Evolutionary conservation across 768 basidiomycete genomes (phyloP), one percentile per base, ranked within the genome.

Genomic region (Russula virescens): DNA sequence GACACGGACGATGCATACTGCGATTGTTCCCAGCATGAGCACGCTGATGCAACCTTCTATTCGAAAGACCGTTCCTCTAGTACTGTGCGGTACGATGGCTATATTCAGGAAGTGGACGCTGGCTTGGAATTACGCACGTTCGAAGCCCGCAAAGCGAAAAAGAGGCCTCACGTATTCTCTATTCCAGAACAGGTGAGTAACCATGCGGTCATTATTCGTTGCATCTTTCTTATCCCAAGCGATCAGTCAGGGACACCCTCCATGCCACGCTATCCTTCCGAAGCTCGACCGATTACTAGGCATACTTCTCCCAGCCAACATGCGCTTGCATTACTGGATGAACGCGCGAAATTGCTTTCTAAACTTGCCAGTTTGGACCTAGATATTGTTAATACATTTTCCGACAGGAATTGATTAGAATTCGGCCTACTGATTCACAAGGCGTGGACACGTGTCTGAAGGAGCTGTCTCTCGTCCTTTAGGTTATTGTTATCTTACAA

Each of bases 91-190:
- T 77, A 79, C 58, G 70, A 72, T 0, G 86, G 85, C 0, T 82
- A 78, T 74, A 85, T 88, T 42, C 74, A 78, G 25, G 72, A 75
- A 2, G 82, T 82, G 10, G 83, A 87, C 63, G 74, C 82, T 62
- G 76, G 78, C 5, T 66, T 72, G 3, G 85, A 88, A 65, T 68
- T 87, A 6, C 73, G 76, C 16, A 77, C 77, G 0, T 88, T 83
- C 66, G 66, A 67, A 45, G 53, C 65, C 7, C 52, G 55, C 48
- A 64, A 50, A 50, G 58, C 40, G 42, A 55, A 31, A 5, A 60
- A 46, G 58, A 49, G 25, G 23, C 42, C 23, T 16, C 58, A 45
- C 3, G 53, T 31, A 50, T 31, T 16, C 18, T 60, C 63, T 43
- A 21, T 21, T 13, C 48, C 48, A 31, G 63, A 55, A 64, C 42